Percentiles rank a stretch among this genome's conserved stretches.
These are phyloP conservation scores for Sporothrix pallida DNA, from an alignment of 2,329 filamentous ascomycete genomes.

Conservation along the genomic window DNA sequence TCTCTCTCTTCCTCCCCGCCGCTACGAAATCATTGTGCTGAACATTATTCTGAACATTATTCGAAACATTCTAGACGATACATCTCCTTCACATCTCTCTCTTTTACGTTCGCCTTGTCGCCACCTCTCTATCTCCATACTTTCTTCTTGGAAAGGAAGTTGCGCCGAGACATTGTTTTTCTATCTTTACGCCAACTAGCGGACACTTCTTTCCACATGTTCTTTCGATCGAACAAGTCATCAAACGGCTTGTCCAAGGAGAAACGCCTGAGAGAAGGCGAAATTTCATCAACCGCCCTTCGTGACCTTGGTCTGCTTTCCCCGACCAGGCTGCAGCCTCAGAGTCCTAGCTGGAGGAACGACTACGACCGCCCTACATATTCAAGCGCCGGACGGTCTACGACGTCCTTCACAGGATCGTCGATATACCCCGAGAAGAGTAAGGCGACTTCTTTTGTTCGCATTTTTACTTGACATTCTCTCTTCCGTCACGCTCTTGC, in stretches of 20 bases:
- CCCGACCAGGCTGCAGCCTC: constrained; percentile 32
- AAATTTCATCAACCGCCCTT: constrained; percentile 44
- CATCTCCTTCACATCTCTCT: neutral
- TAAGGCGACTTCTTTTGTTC: constrained; percentile 39
- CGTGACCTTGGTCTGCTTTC: constrained; percentile 48
- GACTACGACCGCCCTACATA: constrained; percentile 41
- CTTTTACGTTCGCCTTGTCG: neutral
- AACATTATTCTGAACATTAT: constrained; percentile 3
- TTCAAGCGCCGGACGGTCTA: constrained; percentile 41
- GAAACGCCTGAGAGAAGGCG: constrained; percentile 47
- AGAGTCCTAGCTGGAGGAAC: constrained; percentile 39
- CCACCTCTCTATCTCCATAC: neutral
- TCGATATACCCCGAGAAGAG: constrained; percentile 46
- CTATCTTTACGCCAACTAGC: neutral
- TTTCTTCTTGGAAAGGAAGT: neutral
- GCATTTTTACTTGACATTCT: neutral
- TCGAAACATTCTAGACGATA: constrained; percentile 10
- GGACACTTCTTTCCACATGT: constrained; percentile 50
- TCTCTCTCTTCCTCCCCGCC: neutral
- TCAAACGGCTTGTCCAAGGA: constrained; percentile 48
- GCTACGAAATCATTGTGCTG: neutral
- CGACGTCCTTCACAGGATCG: constrained; percentile 33
- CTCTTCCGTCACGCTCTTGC: neutral
- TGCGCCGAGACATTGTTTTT: too few relatives aligned
- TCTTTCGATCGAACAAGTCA: constrained; percentile 52